A percentile compares a stretch with the other conserved stretches of the same genome.
phyloP scores from a whole-genome alignment of 2,329 filamentous ascomycete species.

The Ophiocordyceps camponoti-leonardi region DNA sequence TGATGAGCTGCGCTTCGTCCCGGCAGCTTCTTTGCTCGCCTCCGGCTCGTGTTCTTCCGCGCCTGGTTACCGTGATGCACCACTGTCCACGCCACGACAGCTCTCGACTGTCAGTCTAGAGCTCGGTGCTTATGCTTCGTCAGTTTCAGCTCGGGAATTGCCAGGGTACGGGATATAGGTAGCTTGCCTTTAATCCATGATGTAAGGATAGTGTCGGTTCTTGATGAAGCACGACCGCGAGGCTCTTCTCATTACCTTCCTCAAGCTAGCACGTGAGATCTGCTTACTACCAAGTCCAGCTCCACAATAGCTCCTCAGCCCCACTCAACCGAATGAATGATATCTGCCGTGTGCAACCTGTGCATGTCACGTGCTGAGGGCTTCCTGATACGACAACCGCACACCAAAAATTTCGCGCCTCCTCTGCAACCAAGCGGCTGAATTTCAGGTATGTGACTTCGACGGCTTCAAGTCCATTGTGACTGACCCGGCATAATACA shows the following conservation, averaged over 20 bases:
- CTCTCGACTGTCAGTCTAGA: not conserved
- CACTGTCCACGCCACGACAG: not conserved
- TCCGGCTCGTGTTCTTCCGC: not conserved
- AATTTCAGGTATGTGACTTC: constrained; percentile 15
- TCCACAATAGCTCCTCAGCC: too few species aligned
- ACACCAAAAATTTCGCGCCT: constrained; percentile 19
- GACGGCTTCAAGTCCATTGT: not conserved
- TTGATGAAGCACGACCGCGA: too few species aligned
- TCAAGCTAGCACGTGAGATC: too few species aligned
- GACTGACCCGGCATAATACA: constrained; percentile 3
- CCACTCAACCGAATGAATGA: too few species aligned
- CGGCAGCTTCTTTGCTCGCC: not conserved
- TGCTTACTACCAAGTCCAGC: too few species aligned
- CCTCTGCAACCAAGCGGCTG: constrained; percentile 21
- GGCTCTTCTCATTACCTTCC: too few species aligned
- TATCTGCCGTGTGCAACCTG: too few species aligned
- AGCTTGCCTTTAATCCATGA: too few species aligned
- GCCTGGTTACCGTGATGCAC: not conserved
- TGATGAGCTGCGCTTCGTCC: not conserved
- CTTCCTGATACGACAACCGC: constrained; percentile 10
- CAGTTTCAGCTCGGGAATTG: too few species aligned
- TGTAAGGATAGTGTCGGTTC: too few species aligned
- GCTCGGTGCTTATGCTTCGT: not conserved
- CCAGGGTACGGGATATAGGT: too few species aligned
- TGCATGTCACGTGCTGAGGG: constrained; percentile 19